phyloP scores from a whole-genome alignment of 2,329 filamentous ascomycete species.

The Pseudonectria foliicola region DNA sequence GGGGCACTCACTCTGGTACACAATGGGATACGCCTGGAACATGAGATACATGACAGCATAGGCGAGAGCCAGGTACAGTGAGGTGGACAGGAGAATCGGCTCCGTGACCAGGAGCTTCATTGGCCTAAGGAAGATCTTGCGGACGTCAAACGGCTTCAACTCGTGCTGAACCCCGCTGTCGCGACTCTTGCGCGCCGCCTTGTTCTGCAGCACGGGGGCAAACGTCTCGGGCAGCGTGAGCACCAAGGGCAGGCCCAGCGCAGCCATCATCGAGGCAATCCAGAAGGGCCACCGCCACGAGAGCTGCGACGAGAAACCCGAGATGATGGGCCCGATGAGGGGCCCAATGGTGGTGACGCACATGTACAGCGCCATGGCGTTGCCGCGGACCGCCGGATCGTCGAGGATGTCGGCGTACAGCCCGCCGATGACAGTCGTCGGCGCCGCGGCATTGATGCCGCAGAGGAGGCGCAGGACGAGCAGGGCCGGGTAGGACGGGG shows the following conservation, averaged over 20 bases:
- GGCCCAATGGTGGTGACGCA: slow-evolving; percentile 25
- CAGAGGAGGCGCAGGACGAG: slow-evolving; percentile 33
- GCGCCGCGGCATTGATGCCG: slow-evolving; percentile 27
- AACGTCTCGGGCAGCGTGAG: slow-evolving; percentile 40
- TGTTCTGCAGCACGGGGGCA: slow-evolving; percentile 42
- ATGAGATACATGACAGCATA: slow-evolving; percentile 47
- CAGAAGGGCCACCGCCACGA: slow-evolving; percentile 36
- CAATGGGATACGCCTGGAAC: slow-evolving; percentile 44
- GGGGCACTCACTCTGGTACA: slow-evolving; percentile 29
- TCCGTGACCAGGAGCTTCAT: slow-evolving; percentile 40
- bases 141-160: slow-evolving; percentile 29
- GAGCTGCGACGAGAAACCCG: slow-evolving; percentile 41
- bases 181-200: slow-evolving; percentile 38
- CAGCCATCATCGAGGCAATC: slow-evolving; percentile 28
- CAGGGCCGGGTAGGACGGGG: slow-evolving; percentile 35
- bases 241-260: slow-evolving; percentile 23
- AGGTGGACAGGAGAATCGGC: slow-evolving; percentile 43
- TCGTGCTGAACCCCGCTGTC: slow-evolving; percentile 37
- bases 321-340: slow-evolving; percentile 44
- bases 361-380: slow-evolving; percentile 29
- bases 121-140: slow-evolving; percentile 43
- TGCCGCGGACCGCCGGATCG: slow-evolving; percentile 24
- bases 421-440: slow-evolving; percentile 27
- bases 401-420: slow-evolving; percentile 28
- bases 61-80: slow-evolving; percentile 41